Base-by-base conservation (phyloP, 139 green algal species). In the Coelastrella sp. region DNA sequence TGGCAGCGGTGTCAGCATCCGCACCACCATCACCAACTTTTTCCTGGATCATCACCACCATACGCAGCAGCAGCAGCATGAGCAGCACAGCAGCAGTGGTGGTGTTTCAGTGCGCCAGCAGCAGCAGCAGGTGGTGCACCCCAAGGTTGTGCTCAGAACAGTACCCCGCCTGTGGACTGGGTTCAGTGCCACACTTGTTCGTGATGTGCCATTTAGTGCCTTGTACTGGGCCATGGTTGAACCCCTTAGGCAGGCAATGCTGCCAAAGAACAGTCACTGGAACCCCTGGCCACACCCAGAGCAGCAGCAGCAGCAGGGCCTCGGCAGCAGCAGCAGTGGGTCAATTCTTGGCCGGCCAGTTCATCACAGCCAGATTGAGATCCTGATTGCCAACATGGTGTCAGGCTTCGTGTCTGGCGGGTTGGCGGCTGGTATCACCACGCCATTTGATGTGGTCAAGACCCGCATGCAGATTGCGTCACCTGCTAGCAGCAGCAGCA, bases 401-500 rank as follows among this genome's bases (percentile, higher is more conserved):
- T 92, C 94, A 65, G 94, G 94, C 56, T 92, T 90, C 57, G 9
- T 90, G 1, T 89, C 96, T 4, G 98, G 98, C 6, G 94, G 90
- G 4, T 19, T 97, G 14, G 96, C 98, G 7, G 97, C 96, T 5
- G 94, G 93, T 0, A 84, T 97, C 24, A 99, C 98, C 12, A 99
- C 96, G 10, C 98, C 98, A 0, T 96, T 99, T 89, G 98, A 99
- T 82, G 98, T 99, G 20, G 93, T 98, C 4, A 99, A 99, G 92
- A 99, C 98, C 56, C 93, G 96, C 6, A 82, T 95, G 72, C 97
- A 99, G 93, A 92, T 98, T 24, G 19, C 66, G 0, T 81, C 19
- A 0, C 35, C 58, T 24, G 78, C 81, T 60, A 57, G 12, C 49
- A 68, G 75, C 19, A 59, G 35, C 79, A 20, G 49, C 60, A 24